These are phyloP conservation scores for Starmerella vitae DNA, from an alignment of 805 yeast genomes.

Conservation along the genomic window DNA sequence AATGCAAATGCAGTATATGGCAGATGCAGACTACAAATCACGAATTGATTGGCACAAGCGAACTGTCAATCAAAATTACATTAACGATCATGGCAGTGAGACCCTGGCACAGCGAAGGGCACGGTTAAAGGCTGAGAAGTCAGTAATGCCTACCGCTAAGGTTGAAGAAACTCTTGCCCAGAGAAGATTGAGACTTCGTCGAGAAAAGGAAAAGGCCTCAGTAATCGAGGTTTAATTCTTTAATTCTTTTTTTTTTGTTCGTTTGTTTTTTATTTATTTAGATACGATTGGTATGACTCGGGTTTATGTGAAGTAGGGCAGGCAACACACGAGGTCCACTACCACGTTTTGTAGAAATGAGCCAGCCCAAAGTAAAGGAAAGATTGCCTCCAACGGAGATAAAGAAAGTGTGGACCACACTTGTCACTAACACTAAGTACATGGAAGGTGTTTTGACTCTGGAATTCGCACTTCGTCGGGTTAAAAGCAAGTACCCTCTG, in stretches of 20 bases:
- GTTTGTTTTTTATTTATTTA: no score
- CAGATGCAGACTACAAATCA: constrained; percentile 23
- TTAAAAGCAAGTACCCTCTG: constrained; percentile 37
- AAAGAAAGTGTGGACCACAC: constrained; percentile 39
- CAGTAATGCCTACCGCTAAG: background rate
- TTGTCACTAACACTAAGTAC: constrained; percentile 40
- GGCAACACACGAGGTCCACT: no score
- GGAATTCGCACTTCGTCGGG: constrained; percentile 34
- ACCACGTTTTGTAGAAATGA: no score
- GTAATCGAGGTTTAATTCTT: no score
- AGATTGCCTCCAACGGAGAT: background rate
- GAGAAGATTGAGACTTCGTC: constrained; percentile 18
- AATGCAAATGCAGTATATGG: constrained; percentile 25
- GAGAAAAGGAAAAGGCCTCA: background rate
- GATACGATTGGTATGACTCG: no score
- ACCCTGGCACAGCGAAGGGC: constrained; percentile 25
- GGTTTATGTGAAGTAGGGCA: no score
- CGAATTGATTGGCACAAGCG: constrained; percentile 21
- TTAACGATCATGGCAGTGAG: constrained; percentile 21
- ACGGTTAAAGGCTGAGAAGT: constrained; percentile 19
- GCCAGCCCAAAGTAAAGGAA: background rate
- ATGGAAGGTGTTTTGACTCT: constrained; percentile 40
- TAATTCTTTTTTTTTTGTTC: no score
- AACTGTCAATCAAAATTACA: constrained; percentile 12
- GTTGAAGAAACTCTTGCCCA: constrained; percentile 20